Percentiles rank a stretch among this genome's conserved stretches.
phyloP scores from a whole-genome alignment of 768 basidiomycete species.

The Jaapia argillacea region DNA sequence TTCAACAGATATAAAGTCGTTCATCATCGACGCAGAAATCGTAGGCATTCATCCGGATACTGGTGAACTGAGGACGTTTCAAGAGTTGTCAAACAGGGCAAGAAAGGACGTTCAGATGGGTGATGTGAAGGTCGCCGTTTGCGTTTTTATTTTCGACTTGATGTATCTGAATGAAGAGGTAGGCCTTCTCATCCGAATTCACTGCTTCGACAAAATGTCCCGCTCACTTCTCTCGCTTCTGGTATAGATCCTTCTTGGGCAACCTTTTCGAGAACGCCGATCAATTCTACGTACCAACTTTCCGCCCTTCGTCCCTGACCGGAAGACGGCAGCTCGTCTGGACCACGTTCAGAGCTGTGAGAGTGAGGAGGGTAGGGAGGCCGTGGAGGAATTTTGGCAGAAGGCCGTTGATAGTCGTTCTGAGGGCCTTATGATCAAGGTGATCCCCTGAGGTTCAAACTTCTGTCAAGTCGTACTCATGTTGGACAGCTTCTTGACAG shows the following conservation, averaged over 20 bases:
- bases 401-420: constrained; percentile 66
- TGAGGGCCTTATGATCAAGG: constrained; percentile 92
- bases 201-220: constrained; percentile 5
- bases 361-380: constrained; percentile 49
- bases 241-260: constrained; percentile 54
- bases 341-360: constrained; percentile 67
- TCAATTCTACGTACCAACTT: constrained; percentile 54
- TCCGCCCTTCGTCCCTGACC: constrained; percentile 35
- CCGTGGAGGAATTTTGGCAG: constrained; percentile 68
- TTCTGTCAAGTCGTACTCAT: constrained; percentile 6
- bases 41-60: constrained; percentile 67
- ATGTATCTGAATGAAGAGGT: constrained; percentile 82
- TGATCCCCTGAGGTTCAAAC: constrained; percentile 8
- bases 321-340: constrained; percentile 45
- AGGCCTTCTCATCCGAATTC: constrained; percentile 16
- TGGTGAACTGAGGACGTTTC: constrained; percentile 67
- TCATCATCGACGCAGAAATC: constrained; percentile 81
- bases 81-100: constrained; percentile 77
- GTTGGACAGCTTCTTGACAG: constrained; percentile 60
- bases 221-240: constrained; percentile 1
- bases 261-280: constrained; percentile 64
- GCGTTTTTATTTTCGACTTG: constrained; percentile 83
- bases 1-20: constrained; percentile 37
- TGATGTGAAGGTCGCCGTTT: constrained; percentile 70
- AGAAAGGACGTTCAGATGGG: constrained; percentile 71